A percentile compares a stretch with the other conserved stretches of the same genome.
Conservation (phyloP, 1,139 yeast genomes). For the Saccharomyces pastorianus region DNA sequence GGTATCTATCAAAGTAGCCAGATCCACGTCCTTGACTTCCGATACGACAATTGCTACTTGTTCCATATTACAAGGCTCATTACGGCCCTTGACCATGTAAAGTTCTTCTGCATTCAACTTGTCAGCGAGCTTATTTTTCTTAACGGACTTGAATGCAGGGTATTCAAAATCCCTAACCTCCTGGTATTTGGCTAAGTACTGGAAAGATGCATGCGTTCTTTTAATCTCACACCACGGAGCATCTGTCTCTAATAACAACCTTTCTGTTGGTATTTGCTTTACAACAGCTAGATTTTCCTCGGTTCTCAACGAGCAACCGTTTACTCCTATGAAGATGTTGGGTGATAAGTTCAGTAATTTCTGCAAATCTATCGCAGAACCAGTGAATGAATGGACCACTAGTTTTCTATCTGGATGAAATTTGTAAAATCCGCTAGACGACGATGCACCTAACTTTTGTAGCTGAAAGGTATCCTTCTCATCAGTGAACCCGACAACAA, state of each 20-base stretch:
- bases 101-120: constrained; percentile 14
- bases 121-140: constrained; percentile 23
- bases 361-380: constrained; percentile 53
- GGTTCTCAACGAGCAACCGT: constrained; percentile 86
- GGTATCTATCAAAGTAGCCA: constrained; percentile 47
- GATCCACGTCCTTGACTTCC: constrained; percentile 42
- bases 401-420: constrained; percentile 32
- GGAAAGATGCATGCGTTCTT: constrained; percentile 69
- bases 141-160: constrained; percentile 20
- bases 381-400: constrained; percentile 93
- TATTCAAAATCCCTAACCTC: constrained; percentile 19
- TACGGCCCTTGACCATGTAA: constrained; percentile 61
- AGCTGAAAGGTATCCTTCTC: constrained; percentile 21
- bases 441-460: constrained; percentile 7
- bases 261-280: constrained; percentile 54
- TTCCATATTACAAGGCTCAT: constrained; percentile 84
- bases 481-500: constrained; percentile 36
- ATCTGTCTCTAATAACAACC: constrained; percentile 81
- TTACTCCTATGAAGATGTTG: constrained; percentile 63
- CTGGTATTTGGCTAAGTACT: constrained; percentile 32
- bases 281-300: constrained; percentile 67
- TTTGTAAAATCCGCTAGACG: constrained; percentile 11
- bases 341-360: constrained; percentile 36
- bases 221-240: constrained; percentile 98
- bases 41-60: constrained; percentile 75